Evolutionary conservation across 805 yeast genomes (phyloP).

Genomic region (Cyberlindnera subsufficiens): DNA sequence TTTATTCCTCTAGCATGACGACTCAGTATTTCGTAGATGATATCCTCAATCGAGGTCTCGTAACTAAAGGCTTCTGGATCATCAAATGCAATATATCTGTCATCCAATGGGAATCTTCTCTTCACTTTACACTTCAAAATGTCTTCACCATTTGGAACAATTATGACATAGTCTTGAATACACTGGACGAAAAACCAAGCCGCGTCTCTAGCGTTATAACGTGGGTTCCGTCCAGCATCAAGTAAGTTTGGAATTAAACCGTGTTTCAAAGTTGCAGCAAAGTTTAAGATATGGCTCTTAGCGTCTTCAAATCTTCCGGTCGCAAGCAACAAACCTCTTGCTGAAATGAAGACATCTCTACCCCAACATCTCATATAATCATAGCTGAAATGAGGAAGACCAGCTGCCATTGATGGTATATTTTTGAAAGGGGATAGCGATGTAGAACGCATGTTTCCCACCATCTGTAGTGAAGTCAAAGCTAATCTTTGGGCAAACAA

Average conservation of each 20-base stretch:
- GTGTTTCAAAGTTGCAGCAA: slow-evolving; percentile 88
- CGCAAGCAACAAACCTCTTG: slow-evolving; percentile 74
- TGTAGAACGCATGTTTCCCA: slow-evolving; percentile 65
- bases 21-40: slow-evolving; percentile 74
- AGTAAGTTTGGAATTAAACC: slow-evolving; percentile 91
- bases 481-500: slow-evolving; percentile 76
- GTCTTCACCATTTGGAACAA: slow-evolving; percentile 62
- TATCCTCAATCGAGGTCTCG: slow-evolving; percentile 64
- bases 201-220: slow-evolving; percentile 95
- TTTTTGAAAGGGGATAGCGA: slow-evolving; percentile 61
- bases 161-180: slow-evolving; percentile 72
- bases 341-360: slow-evolving; percentile 85
- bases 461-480: slow-evolving; percentile 81
- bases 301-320: slow-evolving; percentile 81
- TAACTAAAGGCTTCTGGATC: slow-evolving; percentile 74
- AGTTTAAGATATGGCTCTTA: slow-evolving; percentile 71
- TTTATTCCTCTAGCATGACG: slow-evolving; percentile 87
- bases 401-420: slow-evolving; percentile 86
- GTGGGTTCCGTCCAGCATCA: slow-evolving; percentile 90
- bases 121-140: slow-evolving; percentile 67
- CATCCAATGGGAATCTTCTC: slow-evolving; percentile 88
- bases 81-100: slow-evolving; percentile 61
- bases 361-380: slow-evolving; percentile 99
- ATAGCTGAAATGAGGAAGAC: slow-evolving; percentile 87
- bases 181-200: slow-evolving; percentile 91